Base-by-base conservation (phyloP, 2,329 filamentous ascomycete species). In the Fusarium pseudocircinatum region DNA sequence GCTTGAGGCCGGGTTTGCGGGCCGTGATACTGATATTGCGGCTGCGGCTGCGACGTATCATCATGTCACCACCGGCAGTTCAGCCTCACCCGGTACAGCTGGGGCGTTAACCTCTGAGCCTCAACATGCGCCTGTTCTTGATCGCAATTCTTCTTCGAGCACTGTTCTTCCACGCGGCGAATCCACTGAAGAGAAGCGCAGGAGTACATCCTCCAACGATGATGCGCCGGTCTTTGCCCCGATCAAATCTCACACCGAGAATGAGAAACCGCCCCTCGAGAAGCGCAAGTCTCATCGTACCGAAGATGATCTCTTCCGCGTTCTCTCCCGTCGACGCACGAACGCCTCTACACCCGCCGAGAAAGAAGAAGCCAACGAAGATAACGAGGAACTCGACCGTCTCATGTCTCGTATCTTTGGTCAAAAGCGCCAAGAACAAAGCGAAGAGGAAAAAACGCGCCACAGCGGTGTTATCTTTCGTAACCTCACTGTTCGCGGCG, bases 371-470 rank as follows among this genome's bases (percentile, higher is more conserved):
- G 54, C 75, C 1, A 58, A 60, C 0, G 79, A 82, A 20, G 81
- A 84, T n/a, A 72, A 78, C 4, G 71, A 80, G n/a, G 88, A 90
- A 75, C 87, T 92, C 37, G 85, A 91, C 57, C 83, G 85, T 16
- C 81, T 93, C 43, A 90, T 94, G 84, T 93, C 91, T 1, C 88
- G 89, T 7, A 92, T 94, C 87, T 94, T 94, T 75, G 92, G 92
- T 11, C 83, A 85, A 39, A 87, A 88, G 26, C 86, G 92, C 11
- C 90, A 92, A 73, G 86, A 87, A 49, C 84, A 88, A n/a, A 92
- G 90, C 2, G 89, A 93, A 69, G 91, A 92, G 69, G 91, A 93
- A 74, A 89, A 92, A 78, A 92, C 90, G 0, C 84, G 91, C 28
- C 92, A 94, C 78, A 85, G 89, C 32, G 92, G 92, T 39, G 89